Base-by-base conservation (phyloP, 2,329 filamentous ascomycete species). In the Claviceps quebecensis region DNA sequence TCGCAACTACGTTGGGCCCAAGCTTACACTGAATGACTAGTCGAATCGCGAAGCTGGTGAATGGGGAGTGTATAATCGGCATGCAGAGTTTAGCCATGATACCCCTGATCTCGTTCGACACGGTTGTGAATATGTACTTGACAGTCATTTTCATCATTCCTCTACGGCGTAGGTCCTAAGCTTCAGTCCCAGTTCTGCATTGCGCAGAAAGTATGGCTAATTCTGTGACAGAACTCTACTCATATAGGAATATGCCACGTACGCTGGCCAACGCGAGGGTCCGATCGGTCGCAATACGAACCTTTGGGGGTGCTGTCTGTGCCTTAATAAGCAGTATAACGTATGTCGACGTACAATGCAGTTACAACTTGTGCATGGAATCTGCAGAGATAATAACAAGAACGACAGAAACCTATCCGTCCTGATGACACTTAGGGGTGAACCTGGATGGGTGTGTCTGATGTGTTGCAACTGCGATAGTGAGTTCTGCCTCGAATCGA, bases 381-480 rank as follows among this genome's bases (percentile, higher is more conserved):
- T 9, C 13, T 9, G 8, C 14, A 48, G 16, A 40, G 17, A 26
- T 29, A 17, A 29, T 14, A 26, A 43, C 23, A 39, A 16, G 36
- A 1, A 50, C 16, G 8, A 17, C 16, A 80, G 77, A 3, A 84
- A 84, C 59, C 63, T 84, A 2, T 72, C 74, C 3, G 71, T 83
- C 0, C 64, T 83, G 1, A 75, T 80, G 69, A 70, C 70, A 1
- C 69, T 83, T 2, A 64, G 77, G 23, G 80, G 80, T 13, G 80
- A 83, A 59, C 78, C 76, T 2, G 80, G 75, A 3, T 84, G 80
- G 79, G 72, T 84, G 2, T 84, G 79, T 56, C 69, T 84, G 4
- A 78, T 81, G 67, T 79, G 77, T 58, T 84, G 80, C 59, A 83
- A 83, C 58, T 71, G 72, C 55, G 80, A 84, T 59, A 74, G 78